Percentiles rank a stretch among this genome's conserved stretches.
Evolutionary conservation across 768 basidiomycete species (phyloP).

Genomic region (Termitomyces sp.): DNA sequence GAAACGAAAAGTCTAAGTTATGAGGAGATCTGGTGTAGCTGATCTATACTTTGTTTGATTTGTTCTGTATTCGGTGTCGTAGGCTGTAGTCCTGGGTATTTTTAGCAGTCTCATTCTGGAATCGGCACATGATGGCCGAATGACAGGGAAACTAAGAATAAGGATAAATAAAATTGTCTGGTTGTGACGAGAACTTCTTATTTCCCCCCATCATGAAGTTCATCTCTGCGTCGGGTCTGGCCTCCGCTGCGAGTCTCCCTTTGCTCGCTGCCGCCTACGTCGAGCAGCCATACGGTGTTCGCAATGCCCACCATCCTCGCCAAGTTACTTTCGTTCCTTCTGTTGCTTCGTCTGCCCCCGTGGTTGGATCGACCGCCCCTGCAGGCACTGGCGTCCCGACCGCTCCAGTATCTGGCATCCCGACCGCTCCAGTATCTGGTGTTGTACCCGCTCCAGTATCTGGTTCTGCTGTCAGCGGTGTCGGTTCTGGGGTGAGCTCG

Average conservation of each 20-base stretch:
- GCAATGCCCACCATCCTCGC: constrained; percentile 19
- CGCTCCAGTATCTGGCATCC: constrained; percentile 1
- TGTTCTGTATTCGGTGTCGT: not conserved
- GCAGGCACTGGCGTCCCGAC: constrained; percentile 1
- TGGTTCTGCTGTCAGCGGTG: not conserved
- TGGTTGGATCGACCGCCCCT: not conserved
- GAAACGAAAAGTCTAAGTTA: constrained; percentile 54
- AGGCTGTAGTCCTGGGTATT: not conserved
- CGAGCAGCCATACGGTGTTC: constrained; percentile 7
- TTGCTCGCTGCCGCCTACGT: constrained; percentile 35
- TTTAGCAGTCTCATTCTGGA: not conserved
- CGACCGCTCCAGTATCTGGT: constrained; percentile 6
- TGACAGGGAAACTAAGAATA: not conserved
- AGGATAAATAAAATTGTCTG: not conserved
- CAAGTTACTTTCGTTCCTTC: constrained; percentile 10
- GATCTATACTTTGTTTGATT: not conserved
- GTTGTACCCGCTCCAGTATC: not conserved
- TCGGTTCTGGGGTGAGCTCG: not conserved
- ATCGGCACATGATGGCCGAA: constrained; percentile 12
- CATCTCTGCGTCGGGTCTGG: constrained; percentile 19
- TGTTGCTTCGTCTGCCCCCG: constrained; percentile 4
- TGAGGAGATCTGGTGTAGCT: not conserved
- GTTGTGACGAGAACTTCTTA: not conserved
- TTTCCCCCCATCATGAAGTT: constrained; percentile 27
- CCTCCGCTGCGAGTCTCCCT: constrained; percentile 31